These are phyloP conservation scores for Ceratorhiza oryzae-sativae DNA, from an alignment of 1,284 basidiomycete species.

Conservation along the genomic window DNA sequence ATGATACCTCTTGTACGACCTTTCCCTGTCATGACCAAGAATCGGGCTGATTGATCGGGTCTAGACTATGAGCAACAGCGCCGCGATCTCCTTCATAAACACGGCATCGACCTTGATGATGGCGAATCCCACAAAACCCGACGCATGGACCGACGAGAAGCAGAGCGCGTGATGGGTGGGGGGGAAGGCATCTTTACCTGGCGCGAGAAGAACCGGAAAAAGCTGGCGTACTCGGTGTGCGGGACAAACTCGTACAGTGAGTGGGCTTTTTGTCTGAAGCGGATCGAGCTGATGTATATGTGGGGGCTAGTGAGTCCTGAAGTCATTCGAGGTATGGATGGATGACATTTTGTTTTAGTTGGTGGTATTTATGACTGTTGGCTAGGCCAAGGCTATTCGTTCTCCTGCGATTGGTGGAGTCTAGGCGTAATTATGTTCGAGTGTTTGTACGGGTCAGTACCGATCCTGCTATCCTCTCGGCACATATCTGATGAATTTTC, in stretches of 20 bases:
- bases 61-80: slow-evolving; percentile 95
- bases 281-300: background rate
- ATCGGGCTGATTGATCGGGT: slow-evolving; percentile 34
- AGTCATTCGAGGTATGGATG: slow-evolving; percentile 71
- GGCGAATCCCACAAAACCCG: slow-evolving; percentile 71
- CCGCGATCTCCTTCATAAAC: slow-evolving; percentile 84
- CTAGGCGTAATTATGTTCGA: slow-evolving; percentile 93
- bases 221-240: slow-evolving; percentile 94
- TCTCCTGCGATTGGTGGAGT: slow-evolving; percentile 98
- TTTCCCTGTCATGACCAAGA: background rate
- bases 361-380: slow-evolving; percentile 2
- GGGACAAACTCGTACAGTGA: slow-evolving; percentile 92
- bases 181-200: slow-evolving; percentile 84
- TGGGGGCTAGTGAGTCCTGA: slow-evolving; percentile 82
- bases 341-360: background rate
- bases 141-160: slow-evolving; percentile 76
- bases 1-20: slow-evolving; percentile 84
- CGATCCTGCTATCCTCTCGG: background rate
- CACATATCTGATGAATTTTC: slow-evolving; percentile 17
- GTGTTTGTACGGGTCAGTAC: slow-evolving; percentile 81
- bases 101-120: slow-evolving; percentile 94
- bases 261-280: too few relatives aligned
- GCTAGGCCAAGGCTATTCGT: slow-evolving; percentile 84
- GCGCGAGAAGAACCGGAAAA: slow-evolving; percentile 91
- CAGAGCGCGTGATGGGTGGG: slow-evolving; percentile 81